Conservation (phyloP, 306 rosid species). For the Dalbergia cochinchinensis region DNA sequence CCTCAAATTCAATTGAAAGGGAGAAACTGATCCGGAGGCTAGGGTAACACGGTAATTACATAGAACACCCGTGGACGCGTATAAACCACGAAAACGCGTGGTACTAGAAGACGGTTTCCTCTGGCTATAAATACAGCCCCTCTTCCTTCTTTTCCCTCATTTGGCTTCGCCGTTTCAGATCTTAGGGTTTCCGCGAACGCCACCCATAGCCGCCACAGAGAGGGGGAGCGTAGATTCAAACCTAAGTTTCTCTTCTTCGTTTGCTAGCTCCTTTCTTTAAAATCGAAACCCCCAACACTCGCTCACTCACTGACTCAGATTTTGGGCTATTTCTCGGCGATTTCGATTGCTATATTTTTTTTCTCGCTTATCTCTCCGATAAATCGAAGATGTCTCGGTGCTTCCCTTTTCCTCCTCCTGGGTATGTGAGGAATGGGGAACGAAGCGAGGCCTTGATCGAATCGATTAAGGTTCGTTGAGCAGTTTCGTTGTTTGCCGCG, state of each 20-base stretch:
- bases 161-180: slow-evolving; percentile 32
- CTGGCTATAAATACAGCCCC: slow-evolving; percentile 39
- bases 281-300: background rate
- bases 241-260: too few relatives aligned
- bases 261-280: too few relatives aligned
- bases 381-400: slow-evolving; percentile 78
- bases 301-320: background rate
- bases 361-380: too few relatives aligned
- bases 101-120: slow-evolving; percentile 13
- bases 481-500: slow-evolving; percentile 61
- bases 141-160: accelerated
- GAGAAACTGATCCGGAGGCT: background rate
- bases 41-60: background rate
- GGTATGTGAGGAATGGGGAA: slow-evolving; percentile 56
- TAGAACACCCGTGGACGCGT: slow-evolving; percentile 30
- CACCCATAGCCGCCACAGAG: background rate
- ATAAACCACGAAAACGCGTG: slow-evolving; percentile 21
- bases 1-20: too few relatives aligned
- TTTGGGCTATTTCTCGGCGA: background rate
- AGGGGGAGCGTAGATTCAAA: background rate
- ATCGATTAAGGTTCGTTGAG: slow-evolving; percentile 96
- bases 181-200: slow-evolving; percentile 23
- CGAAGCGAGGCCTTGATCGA: slow-evolving; percentile 74
- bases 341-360: background rate
- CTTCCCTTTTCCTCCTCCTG: slow-evolving; percentile 69